These are phyloP conservation scores for Cynanchum wilfordii DNA, from an alignment of 257 asterid genomes.

Conservation along the genomic window DNA sequence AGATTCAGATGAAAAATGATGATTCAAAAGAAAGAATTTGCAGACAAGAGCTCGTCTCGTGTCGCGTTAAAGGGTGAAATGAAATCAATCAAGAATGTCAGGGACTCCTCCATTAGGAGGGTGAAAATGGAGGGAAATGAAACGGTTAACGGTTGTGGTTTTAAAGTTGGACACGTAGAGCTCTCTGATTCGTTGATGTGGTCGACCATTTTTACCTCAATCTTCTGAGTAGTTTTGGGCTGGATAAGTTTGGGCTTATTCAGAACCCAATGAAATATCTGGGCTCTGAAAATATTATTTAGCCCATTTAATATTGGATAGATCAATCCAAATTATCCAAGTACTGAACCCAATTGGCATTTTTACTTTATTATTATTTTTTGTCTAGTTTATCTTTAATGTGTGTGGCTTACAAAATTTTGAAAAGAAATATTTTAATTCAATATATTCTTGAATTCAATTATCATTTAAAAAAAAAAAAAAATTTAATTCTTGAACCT, in stretches of 20 bases:
- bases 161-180: constrained; percentile 52
- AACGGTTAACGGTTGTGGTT: constrained; percentile 57
- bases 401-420: too few species aligned
- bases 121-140: constrained; percentile 62
- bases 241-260: not conserved
- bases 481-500: too few species aligned
- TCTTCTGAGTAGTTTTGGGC: not conserved
- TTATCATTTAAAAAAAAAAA: too few species aligned
- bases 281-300: not conserved
- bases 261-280: not conserved
- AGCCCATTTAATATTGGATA: not conserved
- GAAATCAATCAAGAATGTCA: not conserved
- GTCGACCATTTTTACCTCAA: not conserved
- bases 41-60: constrained; percentile 15
- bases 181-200: constrained; percentile 17
- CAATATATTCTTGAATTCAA: too few species aligned
- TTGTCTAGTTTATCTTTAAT: too few species aligned
- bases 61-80: constrained; percentile 2
- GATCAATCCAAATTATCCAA: not conserved
- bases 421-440: too few species aligned
- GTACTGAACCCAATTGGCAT: not conserved
- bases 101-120: not conserved
- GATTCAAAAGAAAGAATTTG: not conserved
- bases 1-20: not conserved
- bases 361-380: too few species aligned